Percentiles rank a stretch among this genome's conserved stretches.
phyloP scores from a whole-genome alignment of 306 rosid species.

The Clitoria ternatea region DNA sequence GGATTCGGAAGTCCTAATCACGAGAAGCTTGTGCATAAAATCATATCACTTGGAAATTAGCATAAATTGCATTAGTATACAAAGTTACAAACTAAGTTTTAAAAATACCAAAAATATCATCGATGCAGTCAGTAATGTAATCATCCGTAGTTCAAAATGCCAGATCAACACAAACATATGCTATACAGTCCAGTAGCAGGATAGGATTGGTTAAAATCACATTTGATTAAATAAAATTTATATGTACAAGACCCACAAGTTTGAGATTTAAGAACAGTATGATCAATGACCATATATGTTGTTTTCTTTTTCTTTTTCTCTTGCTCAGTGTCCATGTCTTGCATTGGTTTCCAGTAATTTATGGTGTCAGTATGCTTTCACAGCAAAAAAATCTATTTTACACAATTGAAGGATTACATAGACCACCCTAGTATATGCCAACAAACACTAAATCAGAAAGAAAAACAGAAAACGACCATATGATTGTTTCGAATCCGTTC shows the following conservation, averaged over 20 bases:
- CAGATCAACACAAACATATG: not conserved
- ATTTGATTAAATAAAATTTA: not conserved
- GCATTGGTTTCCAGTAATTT: not conserved
- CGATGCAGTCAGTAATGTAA: not conserved
- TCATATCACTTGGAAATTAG: conserved; percentile 4
- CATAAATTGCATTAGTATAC: not conserved
- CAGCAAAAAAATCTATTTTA: not conserved
- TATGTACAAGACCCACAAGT: not conserved
- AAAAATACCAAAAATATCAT: not conserved
- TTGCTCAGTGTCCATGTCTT: not conserved
- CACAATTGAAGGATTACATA: not conserved
- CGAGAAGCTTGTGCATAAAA: conserved; percentile 15
- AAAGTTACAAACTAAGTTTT: not conserved
- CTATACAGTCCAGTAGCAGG: not conserved
- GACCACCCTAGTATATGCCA: not conserved
- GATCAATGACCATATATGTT: not conserved
- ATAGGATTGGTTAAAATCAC: not conserved
- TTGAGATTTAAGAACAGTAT: not conserved
- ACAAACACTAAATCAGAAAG: not conserved
- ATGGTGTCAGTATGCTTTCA: not conserved
- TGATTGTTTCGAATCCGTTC: not conserved
- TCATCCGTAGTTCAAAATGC: conserved; percentile 2
- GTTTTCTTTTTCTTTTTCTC: not conserved
- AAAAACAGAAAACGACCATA: not conserved
- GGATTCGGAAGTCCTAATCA: not conserved